Evolutionary conservation across 2,329 filamentous ascomycete species (phyloP).

Genomic region (Plectosphaerella cucumerina): DNA sequence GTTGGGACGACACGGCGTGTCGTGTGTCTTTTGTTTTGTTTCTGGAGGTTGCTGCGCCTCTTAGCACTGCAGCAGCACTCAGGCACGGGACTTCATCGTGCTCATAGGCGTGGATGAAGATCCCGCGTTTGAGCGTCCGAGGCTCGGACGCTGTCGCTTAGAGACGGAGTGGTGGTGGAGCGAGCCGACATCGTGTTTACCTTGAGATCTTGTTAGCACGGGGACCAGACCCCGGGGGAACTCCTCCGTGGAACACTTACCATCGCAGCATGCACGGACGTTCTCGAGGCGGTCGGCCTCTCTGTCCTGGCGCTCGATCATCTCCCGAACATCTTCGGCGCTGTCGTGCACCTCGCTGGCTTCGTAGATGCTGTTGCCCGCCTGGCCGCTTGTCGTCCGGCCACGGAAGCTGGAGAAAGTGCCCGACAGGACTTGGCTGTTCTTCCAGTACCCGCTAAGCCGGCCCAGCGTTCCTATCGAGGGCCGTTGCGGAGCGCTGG

Average conservation of each 20-base stretch:
- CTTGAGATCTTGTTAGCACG: slow-evolving; percentile 33
- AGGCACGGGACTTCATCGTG: slow-evolving; percentile 30
- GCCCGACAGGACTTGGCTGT: slow-evolving; percentile 38
- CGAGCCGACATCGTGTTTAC: slow-evolving; percentile 70
- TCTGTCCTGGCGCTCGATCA: slow-evolving; percentile 74
- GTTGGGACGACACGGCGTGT: not conserved
- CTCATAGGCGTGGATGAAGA: slow-evolving; percentile 30
- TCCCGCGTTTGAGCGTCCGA: slow-evolving; percentile 29
- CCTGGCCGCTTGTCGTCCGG: slow-evolving; percentile 40
- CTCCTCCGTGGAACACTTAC: slow-evolving; percentile 48
- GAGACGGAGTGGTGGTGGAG: slow-evolving; percentile 37
- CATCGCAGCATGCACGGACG: slow-evolving; percentile 95
- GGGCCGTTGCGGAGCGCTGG: slow-evolving; percentile 25
- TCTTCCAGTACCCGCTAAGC: slow-evolving; percentile 57
- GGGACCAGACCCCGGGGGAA: not conserved
- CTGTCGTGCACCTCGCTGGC: slow-evolving; percentile 66
- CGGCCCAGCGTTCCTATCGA: slow-evolving; percentile 48
- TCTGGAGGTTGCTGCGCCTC: not conserved
- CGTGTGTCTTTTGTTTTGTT: not conserved
- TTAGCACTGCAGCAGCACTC: slow-evolving; percentile 5
- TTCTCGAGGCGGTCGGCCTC: slow-evolving; percentile 84
- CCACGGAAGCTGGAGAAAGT: slow-evolving; percentile 52
- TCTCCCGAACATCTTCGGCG: slow-evolving; percentile 75
- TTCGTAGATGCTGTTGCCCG: slow-evolving; percentile 48
- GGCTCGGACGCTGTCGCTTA: slow-evolving; percentile 39